Percentiles rank a stretch among this genome's conserved stretches.
Evolutionary conservation across 805 yeast genomes (phyloP).

Genomic region (Kockiozyma suomiensis): DNA sequence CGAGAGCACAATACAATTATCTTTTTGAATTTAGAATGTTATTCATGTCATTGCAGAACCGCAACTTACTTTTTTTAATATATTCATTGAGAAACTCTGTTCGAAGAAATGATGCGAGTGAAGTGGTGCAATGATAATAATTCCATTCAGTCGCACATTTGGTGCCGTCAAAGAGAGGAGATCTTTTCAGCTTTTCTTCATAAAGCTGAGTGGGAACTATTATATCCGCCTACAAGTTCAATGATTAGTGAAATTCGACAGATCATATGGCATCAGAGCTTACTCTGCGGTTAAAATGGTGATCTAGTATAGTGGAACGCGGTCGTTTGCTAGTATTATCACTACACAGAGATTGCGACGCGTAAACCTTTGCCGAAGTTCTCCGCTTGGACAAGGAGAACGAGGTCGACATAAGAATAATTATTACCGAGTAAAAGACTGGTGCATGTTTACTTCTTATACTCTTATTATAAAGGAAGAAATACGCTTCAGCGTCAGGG

Average conservation of each 20-base stretch:
- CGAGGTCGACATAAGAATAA: constrained; percentile 28
- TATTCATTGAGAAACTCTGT: constrained; percentile 25
- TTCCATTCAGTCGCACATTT: constrained; percentile 11
- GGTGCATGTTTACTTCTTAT: background rate
- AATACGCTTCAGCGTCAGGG: too few species aligned
- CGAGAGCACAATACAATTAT: constrained; percentile 31
- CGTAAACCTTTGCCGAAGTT: constrained; percentile 27
- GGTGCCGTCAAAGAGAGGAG: constrained; percentile 11
- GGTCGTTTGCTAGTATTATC: constrained; percentile 5
- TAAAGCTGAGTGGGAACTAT: constrained; percentile 14
- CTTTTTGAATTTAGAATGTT: background rate
- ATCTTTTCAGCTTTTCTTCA: background rate
- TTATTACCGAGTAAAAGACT: background rate
- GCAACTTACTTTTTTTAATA: constrained; percentile 22
- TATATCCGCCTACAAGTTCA: constrained; percentile 17
- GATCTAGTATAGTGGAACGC: constrained; percentile 15
- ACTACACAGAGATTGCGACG: constrained; percentile 6
- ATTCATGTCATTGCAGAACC: too few species aligned
- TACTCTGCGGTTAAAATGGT: constrained; percentile 30
- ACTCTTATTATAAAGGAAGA: too few species aligned
- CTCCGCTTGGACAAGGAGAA: constrained; percentile 17
- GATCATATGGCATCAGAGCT: background rate
- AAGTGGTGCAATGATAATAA: constrained; percentile 22
- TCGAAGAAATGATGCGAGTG: constrained; percentile 20
- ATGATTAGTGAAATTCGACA: background rate